Percentiles rank a stretch among this genome's conserved stretches.
Conservation (phyloP, 164 flowering plant genomes). For the Piper betle region DNA sequence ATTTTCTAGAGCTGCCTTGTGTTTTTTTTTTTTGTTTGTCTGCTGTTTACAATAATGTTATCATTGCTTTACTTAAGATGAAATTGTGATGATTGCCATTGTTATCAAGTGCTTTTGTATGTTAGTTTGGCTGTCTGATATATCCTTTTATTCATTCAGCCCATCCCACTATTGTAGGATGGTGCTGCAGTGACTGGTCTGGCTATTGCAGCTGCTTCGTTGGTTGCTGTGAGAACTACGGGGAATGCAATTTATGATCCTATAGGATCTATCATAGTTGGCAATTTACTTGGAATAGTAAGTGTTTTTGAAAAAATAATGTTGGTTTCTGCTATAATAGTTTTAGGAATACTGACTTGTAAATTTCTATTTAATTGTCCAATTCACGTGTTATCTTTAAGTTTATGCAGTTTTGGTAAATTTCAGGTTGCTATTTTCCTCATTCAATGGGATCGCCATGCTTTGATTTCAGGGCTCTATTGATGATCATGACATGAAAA, state of each 20-base stretch:
- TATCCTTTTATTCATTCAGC: not conserved
- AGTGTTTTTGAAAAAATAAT: not conserved
- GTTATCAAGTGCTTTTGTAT: not conserved
- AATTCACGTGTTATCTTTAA: not conserved
- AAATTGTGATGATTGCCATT: no score
- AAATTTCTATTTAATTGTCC: not conserved
- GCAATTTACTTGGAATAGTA: constrained; percentile 95
- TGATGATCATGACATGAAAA: constrained; percentile 89
- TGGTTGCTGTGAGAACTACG: constrained; percentile 77
- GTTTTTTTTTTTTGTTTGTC: no score
- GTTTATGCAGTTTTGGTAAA: not conserved
- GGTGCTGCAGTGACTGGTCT: constrained; percentile 98
- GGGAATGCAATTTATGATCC: constrained; percentile 97
- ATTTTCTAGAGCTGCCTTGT: no score
- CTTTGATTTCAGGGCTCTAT: constrained; percentile 95
- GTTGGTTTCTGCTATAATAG: not conserved
- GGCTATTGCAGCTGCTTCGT: constrained; percentile 73
- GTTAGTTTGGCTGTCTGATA: not conserved
- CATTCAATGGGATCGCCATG: constrained; percentile 91
- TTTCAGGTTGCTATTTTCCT: constrained; percentile 94
- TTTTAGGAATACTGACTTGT: not conserved
- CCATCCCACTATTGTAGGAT: constrained; percentile 42
- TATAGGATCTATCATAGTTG: constrained; percentile 85
- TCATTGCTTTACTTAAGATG: no score
- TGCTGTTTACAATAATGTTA: no score